These are phyloP conservation scores for Scutellaria barbata DNA, from an alignment of 257 asterid genomes.

Conservation along the genomic window DNA sequence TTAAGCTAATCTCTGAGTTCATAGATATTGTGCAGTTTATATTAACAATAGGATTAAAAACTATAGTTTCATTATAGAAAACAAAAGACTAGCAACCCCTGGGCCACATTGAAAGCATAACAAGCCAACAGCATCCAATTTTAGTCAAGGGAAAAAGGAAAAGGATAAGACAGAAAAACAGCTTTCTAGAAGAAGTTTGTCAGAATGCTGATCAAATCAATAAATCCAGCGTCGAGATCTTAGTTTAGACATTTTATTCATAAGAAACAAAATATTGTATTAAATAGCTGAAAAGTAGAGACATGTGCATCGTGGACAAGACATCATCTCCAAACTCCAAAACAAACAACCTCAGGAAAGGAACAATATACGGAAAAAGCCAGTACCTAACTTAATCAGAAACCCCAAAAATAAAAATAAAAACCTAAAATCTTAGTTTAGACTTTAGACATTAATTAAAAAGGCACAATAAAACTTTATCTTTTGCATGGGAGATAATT, in stretches of 20 bases:
- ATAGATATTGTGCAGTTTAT: conserved; percentile 13
- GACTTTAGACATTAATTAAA: not conserved
- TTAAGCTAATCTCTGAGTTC: conserved; percentile 25
- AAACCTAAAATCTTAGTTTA: not conserved
- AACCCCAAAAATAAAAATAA: not conserved
- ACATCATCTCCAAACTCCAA: not conserved
- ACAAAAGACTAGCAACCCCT: conserved; percentile 15
- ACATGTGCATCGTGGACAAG: not conserved
- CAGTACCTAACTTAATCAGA: not conserved
- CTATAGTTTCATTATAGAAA: not conserved
- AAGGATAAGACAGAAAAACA: not conserved
- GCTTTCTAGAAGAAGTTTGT: not conserved
- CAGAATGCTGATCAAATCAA: not conserved
- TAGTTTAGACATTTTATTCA: not conserved
- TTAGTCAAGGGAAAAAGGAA: not conserved
- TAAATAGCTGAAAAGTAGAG: too few species aligned
- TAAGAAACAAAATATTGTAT: not conserved
- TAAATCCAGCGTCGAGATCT: not conserved
- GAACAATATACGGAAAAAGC: not conserved
- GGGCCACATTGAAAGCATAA: not conserved
- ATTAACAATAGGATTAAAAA: not conserved
- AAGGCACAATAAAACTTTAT: conserved; percentile 17
- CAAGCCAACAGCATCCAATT: conserved; percentile 1
- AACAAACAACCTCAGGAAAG: too few species aligned
- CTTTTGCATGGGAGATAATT: conserved; percentile 33